Evolutionary conservation across 805 yeast genomes (phyloP).

Genomic region (Ogataea pilisensis): DNA sequence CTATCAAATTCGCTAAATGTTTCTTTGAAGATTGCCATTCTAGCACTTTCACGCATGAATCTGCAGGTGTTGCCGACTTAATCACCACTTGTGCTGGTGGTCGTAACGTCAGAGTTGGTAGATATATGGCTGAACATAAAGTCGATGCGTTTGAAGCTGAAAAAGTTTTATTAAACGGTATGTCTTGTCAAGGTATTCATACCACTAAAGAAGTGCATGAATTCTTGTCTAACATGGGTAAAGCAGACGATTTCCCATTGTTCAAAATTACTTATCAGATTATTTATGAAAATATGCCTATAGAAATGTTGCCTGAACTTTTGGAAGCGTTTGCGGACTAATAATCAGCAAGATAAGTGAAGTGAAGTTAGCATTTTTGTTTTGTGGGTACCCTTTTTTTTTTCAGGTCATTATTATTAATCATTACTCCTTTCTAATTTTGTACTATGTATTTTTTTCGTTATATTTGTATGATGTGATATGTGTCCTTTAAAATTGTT

Average conservation of each 20-base stretch:
- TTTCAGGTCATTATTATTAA: too few species aligned
- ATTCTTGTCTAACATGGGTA: slow-evolving; percentile 52
- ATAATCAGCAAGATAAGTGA: too few species aligned
- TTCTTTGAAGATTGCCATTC: slow-evolving; percentile 75
- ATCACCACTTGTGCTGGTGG: slow-evolving; percentile 98
- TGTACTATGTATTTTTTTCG: too few species aligned
- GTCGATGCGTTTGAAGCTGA: slow-evolving; percentile 80
- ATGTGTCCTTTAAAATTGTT: too few species aligned
- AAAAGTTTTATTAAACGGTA: slow-evolving; percentile 84
- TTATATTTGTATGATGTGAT: too few species aligned
- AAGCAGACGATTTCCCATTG: slow-evolving; percentile 73
- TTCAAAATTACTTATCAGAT: slow-evolving; percentile 78
- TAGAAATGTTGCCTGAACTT: slow-evolving; percentile 70
- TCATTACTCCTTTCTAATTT: too few species aligned
- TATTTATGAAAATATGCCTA: slow-evolving; percentile 67
- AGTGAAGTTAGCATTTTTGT: too few species aligned
- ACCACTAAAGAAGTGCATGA: slow-evolving; percentile 91
- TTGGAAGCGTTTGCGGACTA: slow-evolving; percentile 45
- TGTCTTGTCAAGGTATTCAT: slow-evolving; percentile 92
- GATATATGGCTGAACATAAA: slow-evolving; percentile 75
- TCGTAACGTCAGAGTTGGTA: slow-evolving; percentile 90
- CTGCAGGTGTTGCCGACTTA: slow-evolving; percentile 97
- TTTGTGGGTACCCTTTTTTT: too few species aligned
- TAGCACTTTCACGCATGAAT: slow-evolving; percentile 84
- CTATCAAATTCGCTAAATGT: slow-evolving; percentile 75